A percentile compares a stretch with the other conserved stretches of the same genome.
phyloP scores from a whole-genome alignment of 352 stramenopile species.

The Phytopythium cucurbitacearum region DNA sequence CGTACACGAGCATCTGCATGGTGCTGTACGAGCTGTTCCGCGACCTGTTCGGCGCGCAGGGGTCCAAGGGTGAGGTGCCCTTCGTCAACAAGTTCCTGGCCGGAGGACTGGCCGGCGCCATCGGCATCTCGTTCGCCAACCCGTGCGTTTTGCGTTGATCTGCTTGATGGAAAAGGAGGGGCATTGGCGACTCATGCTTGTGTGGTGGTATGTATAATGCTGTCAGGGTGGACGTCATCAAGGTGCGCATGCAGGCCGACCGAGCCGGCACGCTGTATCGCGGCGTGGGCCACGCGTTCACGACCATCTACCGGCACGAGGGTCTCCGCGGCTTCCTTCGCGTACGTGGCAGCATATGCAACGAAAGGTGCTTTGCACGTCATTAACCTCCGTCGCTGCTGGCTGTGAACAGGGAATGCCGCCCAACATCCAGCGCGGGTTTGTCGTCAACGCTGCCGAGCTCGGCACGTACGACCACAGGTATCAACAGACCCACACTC shows the following conservation, averaged over 20 bases:
- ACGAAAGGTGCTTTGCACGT: not conserved
- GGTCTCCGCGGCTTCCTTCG: slow-evolving; percentile 66
- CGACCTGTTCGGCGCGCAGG: slow-evolving; percentile 62
- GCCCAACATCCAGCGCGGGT: slow-evolving; percentile 82
- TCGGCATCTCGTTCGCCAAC: slow-evolving; percentile 80
- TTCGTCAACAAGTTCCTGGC: slow-evolving; percentile 82
- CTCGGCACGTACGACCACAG: slow-evolving; percentile 84
- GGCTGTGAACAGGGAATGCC: slow-evolving; percentile 45
- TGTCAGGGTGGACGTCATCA: slow-evolving; percentile 82
- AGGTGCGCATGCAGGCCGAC: slow-evolving; percentile 84
- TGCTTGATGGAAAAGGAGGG: not conserved
- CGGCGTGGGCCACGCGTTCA: slow-evolving; percentile 60
- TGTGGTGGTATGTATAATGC: not conserved
- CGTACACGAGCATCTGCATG: slow-evolving; percentile 86
- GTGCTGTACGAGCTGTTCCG: slow-evolving; percentile 82
- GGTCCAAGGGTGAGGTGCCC: slow-evolving; percentile 36
- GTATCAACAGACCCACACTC: slow-evolving; percentile 3
- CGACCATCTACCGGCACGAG: slow-evolving; percentile 71
- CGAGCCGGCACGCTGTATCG: slow-evolving; percentile 65
- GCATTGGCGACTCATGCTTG: slow-evolving; percentile 1
- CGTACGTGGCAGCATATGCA: slow-evolving; percentile 7
- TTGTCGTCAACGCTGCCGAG: slow-evolving; percentile 85
- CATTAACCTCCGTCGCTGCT: not conserved
- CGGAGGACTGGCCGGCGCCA: slow-evolving; percentile 69
- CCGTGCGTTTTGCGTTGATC: slow-evolving; percentile 41